Base-by-base conservation (phyloP, 148 eudicot species). In the Polygonum aviculare region DNA sequence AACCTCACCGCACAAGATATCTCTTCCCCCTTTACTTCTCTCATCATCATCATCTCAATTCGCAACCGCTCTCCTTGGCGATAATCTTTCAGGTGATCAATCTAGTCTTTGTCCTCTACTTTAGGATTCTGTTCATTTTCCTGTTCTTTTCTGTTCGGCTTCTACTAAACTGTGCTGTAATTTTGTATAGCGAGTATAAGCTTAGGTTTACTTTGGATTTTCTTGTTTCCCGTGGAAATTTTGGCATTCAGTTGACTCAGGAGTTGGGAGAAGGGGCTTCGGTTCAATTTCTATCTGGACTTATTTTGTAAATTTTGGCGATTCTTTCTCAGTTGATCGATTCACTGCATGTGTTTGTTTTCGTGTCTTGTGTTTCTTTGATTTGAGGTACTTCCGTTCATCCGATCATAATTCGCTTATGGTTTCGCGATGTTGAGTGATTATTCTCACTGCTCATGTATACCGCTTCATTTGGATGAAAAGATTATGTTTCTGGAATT, bases 1-100 rank as follows among this genome's bases (percentile, higher is more conserved):
- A 65, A 65, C 71, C 71, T 39, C 71, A 35, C 18, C 19, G 41
- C 71, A 35, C 41, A 65, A 65, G 71, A 65, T 65, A 65, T 5
- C 9, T 35, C 12, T 33, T 41, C 71, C 71, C 70, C 71, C 71
- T 22, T 22, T 60, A 31, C 9, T 14, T 60, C 21, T 55, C 26
- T 3, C 62, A 55, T 9, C 67, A 60, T 9, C 67, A 60, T 26
- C 31, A 26, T 26, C 31, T 26, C 31, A 26, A 26, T 26, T 26
- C 71, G 38, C 19, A 35, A 65, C 71, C 12, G 18, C n/a, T 65
- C 71, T 65, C 71, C 71, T 15, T 65, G 41, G 18, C 71, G 14
- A 35, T 35, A 65, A 65, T 65, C 10, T 65, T 44, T 65, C n/a
- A 65, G 71, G 71, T 65, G 36, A 26, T 15, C 40, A 65, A 10